Evolutionary conservation across 805 yeast species (phyloP).

Genomic region (Sugiyamaella boreocaroliniensis): DNA sequence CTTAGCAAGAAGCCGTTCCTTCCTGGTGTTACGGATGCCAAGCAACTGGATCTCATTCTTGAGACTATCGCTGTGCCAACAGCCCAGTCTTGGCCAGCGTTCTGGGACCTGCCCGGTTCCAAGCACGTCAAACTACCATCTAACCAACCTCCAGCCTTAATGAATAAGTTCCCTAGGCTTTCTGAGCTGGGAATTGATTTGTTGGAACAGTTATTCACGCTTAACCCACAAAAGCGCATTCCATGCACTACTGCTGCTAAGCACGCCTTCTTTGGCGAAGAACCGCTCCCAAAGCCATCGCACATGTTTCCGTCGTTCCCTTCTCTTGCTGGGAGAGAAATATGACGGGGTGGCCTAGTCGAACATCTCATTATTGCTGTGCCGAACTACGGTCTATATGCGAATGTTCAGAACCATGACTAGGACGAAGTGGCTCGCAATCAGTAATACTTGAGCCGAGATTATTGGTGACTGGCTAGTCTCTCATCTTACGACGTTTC

Average conservation of each 20-base stretch:
- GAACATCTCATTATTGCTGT: too few relatives aligned
- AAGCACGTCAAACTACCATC: slow-evolving; percentile 72
- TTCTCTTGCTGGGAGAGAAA: slow-evolving; percentile 11
- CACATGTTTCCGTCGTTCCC: slow-evolving; percentile 26
- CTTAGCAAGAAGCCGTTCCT: slow-evolving; percentile 36
- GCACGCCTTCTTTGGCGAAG: slow-evolving; percentile 38
- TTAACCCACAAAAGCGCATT: slow-evolving; percentile 39
- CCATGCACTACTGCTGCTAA: slow-evolving; percentile 42
- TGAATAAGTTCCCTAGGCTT: slow-evolving; percentile 14
- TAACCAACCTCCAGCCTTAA: slow-evolving; percentile 47
- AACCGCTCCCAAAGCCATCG: slow-evolving; percentile 36
- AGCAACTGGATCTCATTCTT: slow-evolving; percentile 39
- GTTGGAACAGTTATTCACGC: slow-evolving; percentile 34
- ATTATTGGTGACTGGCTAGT: too few relatives aligned
- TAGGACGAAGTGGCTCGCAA: too few relatives aligned
- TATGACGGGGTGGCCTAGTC: neutral
- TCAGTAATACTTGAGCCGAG: too few relatives aligned
- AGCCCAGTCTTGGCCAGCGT: slow-evolving; percentile 39
- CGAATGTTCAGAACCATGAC: too few relatives aligned
- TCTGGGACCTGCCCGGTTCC: slow-evolving; percentile 76
- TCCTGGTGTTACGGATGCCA: slow-evolving; percentile 41
- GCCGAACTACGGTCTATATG: too few relatives aligned
- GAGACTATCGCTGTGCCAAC: slow-evolving; percentile 46
- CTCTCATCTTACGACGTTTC: too few relatives aligned
- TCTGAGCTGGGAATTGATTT: slow-evolving; percentile 28